phyloP scores from a whole-genome alignment of 2,329 filamentous ascomycete genomes.

The Verticillium albo-atrum region DNA sequence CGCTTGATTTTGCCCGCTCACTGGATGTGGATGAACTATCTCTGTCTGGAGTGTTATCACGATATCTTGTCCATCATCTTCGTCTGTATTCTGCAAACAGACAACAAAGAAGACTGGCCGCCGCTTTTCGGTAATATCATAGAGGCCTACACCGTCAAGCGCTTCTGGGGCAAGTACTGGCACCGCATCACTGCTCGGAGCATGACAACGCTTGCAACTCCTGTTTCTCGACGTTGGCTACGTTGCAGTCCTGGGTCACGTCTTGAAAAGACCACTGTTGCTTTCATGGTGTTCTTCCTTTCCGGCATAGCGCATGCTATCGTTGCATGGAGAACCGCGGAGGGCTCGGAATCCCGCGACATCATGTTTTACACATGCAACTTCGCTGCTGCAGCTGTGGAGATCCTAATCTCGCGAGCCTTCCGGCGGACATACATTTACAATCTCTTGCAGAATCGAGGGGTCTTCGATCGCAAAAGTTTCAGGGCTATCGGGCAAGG shows the following conservation, averaged over 20 bases:
- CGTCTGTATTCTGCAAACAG: slow-evolving; percentile 12
- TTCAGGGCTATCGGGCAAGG: background rate
- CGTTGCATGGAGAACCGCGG: background rate
- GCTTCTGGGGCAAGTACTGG: background rate
- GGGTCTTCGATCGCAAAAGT: background rate
- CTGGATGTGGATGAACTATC: background rate
- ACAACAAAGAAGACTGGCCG: slow-evolving; percentile 4
- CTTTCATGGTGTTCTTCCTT: background rate
- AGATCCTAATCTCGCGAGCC: background rate
- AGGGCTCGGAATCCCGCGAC: background rate
- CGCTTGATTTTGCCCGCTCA: background rate
- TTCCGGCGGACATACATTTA: background rate
- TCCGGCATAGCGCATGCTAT: background rate
- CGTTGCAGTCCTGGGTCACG: background rate
- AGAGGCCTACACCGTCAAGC: background rate
- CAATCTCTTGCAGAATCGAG: background rate
- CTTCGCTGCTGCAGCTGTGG: background rate
- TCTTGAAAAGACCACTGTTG: background rate
- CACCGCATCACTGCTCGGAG: background rate
- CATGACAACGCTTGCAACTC: background rate
- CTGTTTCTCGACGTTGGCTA: background rate
- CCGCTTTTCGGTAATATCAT: background rate
- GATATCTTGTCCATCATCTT: slow-evolving; percentile 11
- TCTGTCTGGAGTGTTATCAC: slow-evolving; percentile 3
- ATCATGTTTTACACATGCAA: background rate